Conservation (phyloP, 495 filamentous ascomycete genomes). For the Penicillium salamii region DNA sequence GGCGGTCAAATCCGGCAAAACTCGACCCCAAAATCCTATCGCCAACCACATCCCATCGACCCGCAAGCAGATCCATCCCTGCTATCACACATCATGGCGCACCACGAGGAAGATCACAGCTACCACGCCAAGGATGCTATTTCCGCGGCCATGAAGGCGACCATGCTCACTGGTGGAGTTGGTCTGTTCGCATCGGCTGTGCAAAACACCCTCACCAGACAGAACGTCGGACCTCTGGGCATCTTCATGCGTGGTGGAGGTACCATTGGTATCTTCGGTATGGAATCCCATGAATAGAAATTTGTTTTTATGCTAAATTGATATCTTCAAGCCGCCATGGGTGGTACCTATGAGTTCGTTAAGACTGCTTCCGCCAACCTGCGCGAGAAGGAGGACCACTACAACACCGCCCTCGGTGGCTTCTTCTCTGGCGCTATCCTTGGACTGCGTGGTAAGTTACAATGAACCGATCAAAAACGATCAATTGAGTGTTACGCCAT, state of each 20-base stretch:
- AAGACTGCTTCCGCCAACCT: slow-evolving; percentile 72
- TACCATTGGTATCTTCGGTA: slow-evolving; percentile 67
- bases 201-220: slow-evolving; percentile 78
- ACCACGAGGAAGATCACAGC: slow-evolving; percentile 45
- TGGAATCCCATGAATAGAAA: slow-evolving; percentile 9
- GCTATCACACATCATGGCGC: slow-evolving; percentile 45
- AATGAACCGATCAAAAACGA: background rate
- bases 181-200: slow-evolving; percentile 73
- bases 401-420: slow-evolving; percentile 68
- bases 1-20: slow-evolving; percentile 27
- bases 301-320: slow-evolving; percentile 11
- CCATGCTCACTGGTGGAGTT: slow-evolving; percentile 58
- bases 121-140: slow-evolving; percentile 84
- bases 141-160: slow-evolving; percentile 58
- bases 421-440: slow-evolving; percentile 68
- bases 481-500: background rate
- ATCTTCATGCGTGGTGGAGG: slow-evolving; percentile 71
- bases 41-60: slow-evolving; percentile 19
- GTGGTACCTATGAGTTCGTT: slow-evolving; percentile 75
- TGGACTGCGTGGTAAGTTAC: slow-evolving; percentile 61
- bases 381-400: slow-evolving; percentile 69
- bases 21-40: slow-evolving; percentile 29
- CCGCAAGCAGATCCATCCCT: slow-evolving; percentile 26
- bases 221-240: slow-evolving; percentile 72
- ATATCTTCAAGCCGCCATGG: slow-evolving; percentile 64